Conservation (phyloP, 2,329 filamentous ascomycete genomes). For the Botrytis aclada region DNA sequence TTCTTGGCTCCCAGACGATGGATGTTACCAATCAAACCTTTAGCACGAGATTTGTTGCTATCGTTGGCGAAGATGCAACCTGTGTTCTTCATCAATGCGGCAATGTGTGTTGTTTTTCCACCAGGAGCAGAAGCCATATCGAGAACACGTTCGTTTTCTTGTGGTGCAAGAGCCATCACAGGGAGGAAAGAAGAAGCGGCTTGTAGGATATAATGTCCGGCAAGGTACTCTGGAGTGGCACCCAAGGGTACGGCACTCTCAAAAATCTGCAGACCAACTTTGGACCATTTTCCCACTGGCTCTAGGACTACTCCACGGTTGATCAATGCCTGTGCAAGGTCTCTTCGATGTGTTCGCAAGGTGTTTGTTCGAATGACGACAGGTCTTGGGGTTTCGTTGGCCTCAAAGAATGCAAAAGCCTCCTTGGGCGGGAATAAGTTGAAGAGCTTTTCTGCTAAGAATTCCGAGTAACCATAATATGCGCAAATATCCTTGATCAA, state of each 20-base stretch:
- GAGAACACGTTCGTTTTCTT: constrained; percentile 86
- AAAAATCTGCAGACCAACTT: constrained; percentile 95
- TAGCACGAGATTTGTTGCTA: constrained; percentile 86
- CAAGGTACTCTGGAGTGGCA: constrained; percentile 95
- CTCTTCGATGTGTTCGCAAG: constrained; percentile 69
- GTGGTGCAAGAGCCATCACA: constrained; percentile 93
- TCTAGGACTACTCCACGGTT: constrained; percentile 95
- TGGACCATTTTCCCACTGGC: constrained; percentile 97
- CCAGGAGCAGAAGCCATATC: constrained; percentile 93
- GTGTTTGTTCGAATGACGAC: constrained; percentile 98
- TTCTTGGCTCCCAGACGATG: constrained; percentile 93
- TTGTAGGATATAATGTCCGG: constrained; percentile 96
- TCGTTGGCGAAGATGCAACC: constrained; percentile 96
- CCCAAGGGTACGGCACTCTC: constrained; percentile 77
- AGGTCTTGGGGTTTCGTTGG: constrained; percentile 90
- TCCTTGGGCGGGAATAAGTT: constrained; percentile 88
- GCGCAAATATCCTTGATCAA: constrained; percentile 88
- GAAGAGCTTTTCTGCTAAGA: constrained; percentile 93
- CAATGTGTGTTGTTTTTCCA: constrained; percentile 93
- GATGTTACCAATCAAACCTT: constrained; percentile 97
- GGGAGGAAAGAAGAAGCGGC: constrained; percentile 95
- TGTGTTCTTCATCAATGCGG: constrained; percentile 97
- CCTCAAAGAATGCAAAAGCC: constrained; percentile 97
- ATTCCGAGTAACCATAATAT: constrained; percentile 95
- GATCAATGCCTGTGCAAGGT: constrained; percentile 89